phyloP scores from a whole-genome alignment of 371 early-diverging fungal genomes.

The Syncephalis fuscata region DNA sequence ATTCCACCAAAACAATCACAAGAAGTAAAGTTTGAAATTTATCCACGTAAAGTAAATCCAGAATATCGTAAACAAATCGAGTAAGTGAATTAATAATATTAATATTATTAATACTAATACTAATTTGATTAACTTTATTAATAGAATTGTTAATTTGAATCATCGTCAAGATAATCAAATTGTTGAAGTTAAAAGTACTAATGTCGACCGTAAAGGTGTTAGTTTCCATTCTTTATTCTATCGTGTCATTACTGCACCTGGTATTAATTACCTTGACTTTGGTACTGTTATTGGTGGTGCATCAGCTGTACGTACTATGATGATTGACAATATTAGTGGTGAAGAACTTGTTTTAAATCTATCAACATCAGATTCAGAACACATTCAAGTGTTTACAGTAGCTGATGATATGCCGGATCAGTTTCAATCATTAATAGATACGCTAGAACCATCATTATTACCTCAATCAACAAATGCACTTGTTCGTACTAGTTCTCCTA shows the following conservation, averaged over 20 bases:
- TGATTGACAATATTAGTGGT: constrained; percentile 68
- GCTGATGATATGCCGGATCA: background rate
- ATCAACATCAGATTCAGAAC: constrained; percentile 49
- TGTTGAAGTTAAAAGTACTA: constrained; percentile 80
- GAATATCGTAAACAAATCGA: constrained; percentile 94
- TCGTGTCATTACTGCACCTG: constrained; percentile 73
- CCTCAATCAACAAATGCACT: no score
- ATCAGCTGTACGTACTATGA: constrained; percentile 59
- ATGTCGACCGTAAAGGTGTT: constrained; percentile 89
- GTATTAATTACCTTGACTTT: constrained; percentile 88
- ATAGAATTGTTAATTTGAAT: constrained; percentile 56
- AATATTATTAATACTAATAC: no score
- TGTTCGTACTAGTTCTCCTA: no score
- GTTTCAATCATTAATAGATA: no score
- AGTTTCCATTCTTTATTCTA: constrained; percentile 95
- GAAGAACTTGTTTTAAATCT: constrained; percentile 33
- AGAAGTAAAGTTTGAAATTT: constrained; percentile 81
- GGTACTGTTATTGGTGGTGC: constrained; percentile 74
- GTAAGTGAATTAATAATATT: no score
- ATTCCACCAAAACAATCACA: constrained; percentile 73
- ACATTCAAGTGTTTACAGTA: constrained; percentile 18
- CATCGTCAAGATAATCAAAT: constrained; percentile 83
- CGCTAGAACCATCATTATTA: no score
- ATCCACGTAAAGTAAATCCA: constrained; percentile 94
- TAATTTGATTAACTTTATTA: no score